Percentiles rank a stretch among this genome's conserved stretches.
Conservation (phyloP, 31 red algal species). For the Asparagopsis taxiformis region DNA sequence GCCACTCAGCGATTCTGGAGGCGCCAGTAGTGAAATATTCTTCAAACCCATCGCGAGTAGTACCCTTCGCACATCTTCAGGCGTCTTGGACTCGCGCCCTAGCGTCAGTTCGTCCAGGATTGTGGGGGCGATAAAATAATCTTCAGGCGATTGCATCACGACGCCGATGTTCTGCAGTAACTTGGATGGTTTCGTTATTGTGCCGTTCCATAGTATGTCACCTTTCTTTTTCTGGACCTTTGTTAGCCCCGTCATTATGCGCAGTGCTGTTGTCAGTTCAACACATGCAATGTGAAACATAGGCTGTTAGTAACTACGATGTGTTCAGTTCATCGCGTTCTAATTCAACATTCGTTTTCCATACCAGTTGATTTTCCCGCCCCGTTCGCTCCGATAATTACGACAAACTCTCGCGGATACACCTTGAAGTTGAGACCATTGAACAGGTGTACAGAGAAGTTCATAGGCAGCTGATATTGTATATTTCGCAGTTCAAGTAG, state of each 20-base stretch:
- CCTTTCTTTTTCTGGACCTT: constrained; percentile 37
- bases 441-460: constrained; percentile 46
- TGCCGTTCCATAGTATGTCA: constrained; percentile 23
- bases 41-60: constrained; percentile 52
- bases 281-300: not conserved
- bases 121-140: constrained; percentile 50
- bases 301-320: constrained; percentile 3
- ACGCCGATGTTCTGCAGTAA: constrained; percentile 50
- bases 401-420: constrained; percentile 42
- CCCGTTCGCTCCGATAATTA: constrained; percentile 84
- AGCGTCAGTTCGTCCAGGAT: constrained; percentile 83
- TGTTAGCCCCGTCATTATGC: constrained; percentile 32
- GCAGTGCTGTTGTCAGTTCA: constrained; percentile 3
- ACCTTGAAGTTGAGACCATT: constrained; percentile 53
- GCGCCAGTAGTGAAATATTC: constrained; percentile 45
- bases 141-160: constrained; percentile 62
- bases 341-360: not conserved
- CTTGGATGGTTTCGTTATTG: constrained; percentile 15
- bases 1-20: constrained; percentile 56
- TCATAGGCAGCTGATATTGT: constrained; percentile 6
- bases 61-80: constrained; percentile 56
- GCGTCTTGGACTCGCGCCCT: constrained; percentile 46
- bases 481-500: constrained; percentile 27
- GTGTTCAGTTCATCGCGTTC: not conserved
- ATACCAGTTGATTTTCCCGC: constrained; percentile 62